Conservation (phyloP, 2,329 filamentous ascomycete genomes). For the Cladophialophora carrionii region DNA sequence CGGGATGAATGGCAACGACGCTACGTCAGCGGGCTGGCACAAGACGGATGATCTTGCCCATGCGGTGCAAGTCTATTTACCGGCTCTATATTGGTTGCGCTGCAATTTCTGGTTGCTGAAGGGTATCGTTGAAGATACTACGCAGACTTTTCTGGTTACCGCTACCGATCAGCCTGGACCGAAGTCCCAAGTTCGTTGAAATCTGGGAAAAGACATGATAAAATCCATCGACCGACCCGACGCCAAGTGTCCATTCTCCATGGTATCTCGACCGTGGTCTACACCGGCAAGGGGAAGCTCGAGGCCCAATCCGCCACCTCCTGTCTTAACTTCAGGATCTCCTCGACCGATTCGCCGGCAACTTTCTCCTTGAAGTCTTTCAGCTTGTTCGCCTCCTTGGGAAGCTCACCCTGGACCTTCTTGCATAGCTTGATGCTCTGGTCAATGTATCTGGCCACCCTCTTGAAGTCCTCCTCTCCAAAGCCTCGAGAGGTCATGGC, state of each 20-base stretch:
- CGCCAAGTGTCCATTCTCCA: slow-evolving; percentile 17
- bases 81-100: background rate
- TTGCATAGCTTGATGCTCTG: slow-evolving; percentile 81
- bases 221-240: slow-evolving; percentile 5
- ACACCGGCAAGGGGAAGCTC: slow-evolving; percentile 88
- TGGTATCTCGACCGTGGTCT: slow-evolving; percentile 34
- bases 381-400: slow-evolving; percentile 98
- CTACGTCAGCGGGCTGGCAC: background rate
- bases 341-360: slow-evolving; percentile 71
- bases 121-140: slow-evolving; percentile 34
- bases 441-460: slow-evolving; percentile 84
- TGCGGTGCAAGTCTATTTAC: background rate
- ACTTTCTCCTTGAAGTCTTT: slow-evolving; percentile 99
- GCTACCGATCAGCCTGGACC: background rate
- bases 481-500: slow-evolving; percentile 99
- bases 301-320: slow-evolving; percentile 87
- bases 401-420: slow-evolving; percentile 79
- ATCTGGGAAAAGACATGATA: slow-evolving; percentile 9
- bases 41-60: background rate
- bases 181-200: slow-evolving; percentile 26
- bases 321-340: slow-evolving; percentile 83
- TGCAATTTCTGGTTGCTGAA: background rate
- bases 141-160: slow-evolving; percentile 4
- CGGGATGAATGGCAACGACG: background rate
- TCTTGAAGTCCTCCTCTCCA: slow-evolving; percentile 80